Percentiles rank a stretch among this genome's conserved stretches.
These are phyloP conservation scores for Babesia ovata DNA, from an alignment of 169 alveolate genomes.

Conservation along the genomic window DNA sequence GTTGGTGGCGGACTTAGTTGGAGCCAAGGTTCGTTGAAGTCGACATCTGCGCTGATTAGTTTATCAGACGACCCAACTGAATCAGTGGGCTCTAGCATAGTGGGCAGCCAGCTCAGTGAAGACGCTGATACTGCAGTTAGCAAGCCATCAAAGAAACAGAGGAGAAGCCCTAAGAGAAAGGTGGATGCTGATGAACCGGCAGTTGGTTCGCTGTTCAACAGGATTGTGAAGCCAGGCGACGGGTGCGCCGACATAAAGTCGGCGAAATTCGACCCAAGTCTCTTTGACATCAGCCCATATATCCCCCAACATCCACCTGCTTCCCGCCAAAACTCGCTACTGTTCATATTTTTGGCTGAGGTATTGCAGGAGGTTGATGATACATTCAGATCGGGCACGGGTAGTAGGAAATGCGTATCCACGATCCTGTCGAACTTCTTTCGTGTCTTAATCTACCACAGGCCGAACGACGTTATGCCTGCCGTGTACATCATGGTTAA, in stretches of 20 bases:
- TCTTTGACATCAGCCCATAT: conserved; percentile 69
- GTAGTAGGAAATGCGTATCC: conserved; percentile 82
- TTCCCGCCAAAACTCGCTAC: conserved; percentile 21
- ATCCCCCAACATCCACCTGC: conserved; percentile 54
- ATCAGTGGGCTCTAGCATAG: neutral
- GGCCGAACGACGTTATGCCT: conserved; percentile 82
- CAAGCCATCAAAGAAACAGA: conserved; percentile 3
- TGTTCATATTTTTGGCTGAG: conserved; percentile 74
- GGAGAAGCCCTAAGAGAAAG: neutral
- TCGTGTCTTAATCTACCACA: conserved; percentile 79
- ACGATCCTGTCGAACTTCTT: conserved; percentile 81
- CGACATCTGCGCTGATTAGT: neutral
- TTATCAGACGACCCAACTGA: neutral
- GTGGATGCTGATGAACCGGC: conserved; percentile 61
- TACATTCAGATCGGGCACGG: conserved; percentile 85
- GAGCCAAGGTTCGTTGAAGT: conserved; percentile 12
- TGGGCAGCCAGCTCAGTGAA: conserved; percentile 13
- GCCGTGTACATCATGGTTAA: conserved; percentile 82
- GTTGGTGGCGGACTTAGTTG: neutral
- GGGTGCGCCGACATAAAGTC: conserved; percentile 72
- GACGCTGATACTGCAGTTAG: neutral
- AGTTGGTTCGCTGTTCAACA: conserved; percentile 77
- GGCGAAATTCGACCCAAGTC: conserved; percentile 78
- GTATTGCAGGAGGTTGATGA: conserved; percentile 82
- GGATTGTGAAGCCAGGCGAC: conserved; percentile 61